Percentiles rank a stretch among this genome's conserved stretches.
These are phyloP conservation scores for Penicillium sp. DNA, from an alignment of 2,329 filamentous ascomycete species.

Conservation along the genomic window DNA sequence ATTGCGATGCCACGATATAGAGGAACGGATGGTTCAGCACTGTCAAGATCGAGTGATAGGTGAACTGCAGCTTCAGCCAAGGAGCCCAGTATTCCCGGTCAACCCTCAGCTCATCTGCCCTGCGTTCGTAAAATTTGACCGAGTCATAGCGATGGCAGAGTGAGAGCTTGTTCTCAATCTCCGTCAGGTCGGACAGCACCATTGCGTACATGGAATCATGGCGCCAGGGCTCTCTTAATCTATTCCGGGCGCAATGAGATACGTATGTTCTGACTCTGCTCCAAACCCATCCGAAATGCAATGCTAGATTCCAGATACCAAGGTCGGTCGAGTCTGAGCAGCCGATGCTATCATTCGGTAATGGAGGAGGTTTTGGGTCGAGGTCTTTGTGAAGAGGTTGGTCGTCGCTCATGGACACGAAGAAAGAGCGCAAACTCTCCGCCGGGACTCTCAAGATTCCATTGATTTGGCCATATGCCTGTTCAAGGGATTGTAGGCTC, in stretches of 20 bases:
- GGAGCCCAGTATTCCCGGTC: slow-evolving; percentile 49
- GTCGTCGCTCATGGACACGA: slow-evolving; percentile 18
- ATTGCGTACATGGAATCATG: slow-evolving; percentile 50
- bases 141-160: slow-evolving; percentile 51
- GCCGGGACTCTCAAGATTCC: slow-evolving; percentile 42
- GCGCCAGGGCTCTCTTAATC: slow-evolving; percentile 48
- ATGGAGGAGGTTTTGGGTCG: slow-evolving; percentile 37
- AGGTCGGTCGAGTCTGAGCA: slow-evolving; percentile 38
- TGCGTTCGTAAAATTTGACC: slow-evolving; percentile 49
- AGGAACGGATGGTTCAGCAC: slow-evolving; percentile 52
- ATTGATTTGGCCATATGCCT: slow-evolving; percentile 46
- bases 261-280: slow-evolving; percentile 44
- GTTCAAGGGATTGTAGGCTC: slow-evolving; percentile 49
- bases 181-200: slow-evolving; percentile 49
- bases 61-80: slow-evolving; percentile 51
- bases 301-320: slow-evolving; percentile 48
- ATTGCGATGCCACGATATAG: slow-evolving; percentile 49
- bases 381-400: slow-evolving; percentile 18
- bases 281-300: slow-evolving; percentile 50
- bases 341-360: slow-evolving; percentile 45
- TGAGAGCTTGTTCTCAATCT: slow-evolving; percentile 43
- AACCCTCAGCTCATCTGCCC: slow-evolving; percentile 42
- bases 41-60: slow-evolving; percentile 49
- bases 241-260: slow-evolving; percentile 45
- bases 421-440: slow-evolving; percentile 40